These are phyloP conservation scores for Phytomonas francai DNA, from an alignment of 208 protist species.

Conservation along the genomic window DNA sequence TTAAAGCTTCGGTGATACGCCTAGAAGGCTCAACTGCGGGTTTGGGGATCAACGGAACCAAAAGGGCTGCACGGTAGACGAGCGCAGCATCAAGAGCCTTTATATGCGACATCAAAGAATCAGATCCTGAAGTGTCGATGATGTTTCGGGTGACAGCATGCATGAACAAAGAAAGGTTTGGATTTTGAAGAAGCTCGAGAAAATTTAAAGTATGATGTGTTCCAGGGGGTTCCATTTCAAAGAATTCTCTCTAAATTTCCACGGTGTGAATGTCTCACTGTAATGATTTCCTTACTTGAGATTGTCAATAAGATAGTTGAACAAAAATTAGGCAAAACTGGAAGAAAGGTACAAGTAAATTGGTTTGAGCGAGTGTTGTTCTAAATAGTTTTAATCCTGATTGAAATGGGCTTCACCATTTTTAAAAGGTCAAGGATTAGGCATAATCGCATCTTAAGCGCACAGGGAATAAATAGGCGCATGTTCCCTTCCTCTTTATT, in stretches of 20 bases:
- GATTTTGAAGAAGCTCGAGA: slow-evolving; percentile 13
- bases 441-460: background rate
- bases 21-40: background rate
- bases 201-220: slow-evolving; percentile 11
- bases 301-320: slow-evolving; percentile 2
- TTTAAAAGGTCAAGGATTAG: background rate
- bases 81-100: slow-evolving; percentile 15
- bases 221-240: background rate
- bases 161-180: slow-evolving; percentile 16
- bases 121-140: slow-evolving; percentile 16
- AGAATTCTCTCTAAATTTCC: background rate
- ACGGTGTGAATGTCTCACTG: background rate
- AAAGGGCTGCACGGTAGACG: slow-evolving; percentile 22
- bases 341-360: background rate
- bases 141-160: slow-evolving; percentile 16
- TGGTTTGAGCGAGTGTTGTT: background rate
- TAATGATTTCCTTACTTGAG: background rate
- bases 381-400: background rate
- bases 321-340: background rate
- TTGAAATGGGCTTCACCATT: background rate
- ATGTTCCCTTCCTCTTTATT: background rate
- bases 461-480: background rate
- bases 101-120: slow-evolving; percentile 13
- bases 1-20: background rate
- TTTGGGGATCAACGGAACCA: background rate